These are phyloP conservation scores for Fusarium globosum DNA, from an alignment of 2,329 filamentous ascomycete species.

Conservation along the genomic window DNA sequence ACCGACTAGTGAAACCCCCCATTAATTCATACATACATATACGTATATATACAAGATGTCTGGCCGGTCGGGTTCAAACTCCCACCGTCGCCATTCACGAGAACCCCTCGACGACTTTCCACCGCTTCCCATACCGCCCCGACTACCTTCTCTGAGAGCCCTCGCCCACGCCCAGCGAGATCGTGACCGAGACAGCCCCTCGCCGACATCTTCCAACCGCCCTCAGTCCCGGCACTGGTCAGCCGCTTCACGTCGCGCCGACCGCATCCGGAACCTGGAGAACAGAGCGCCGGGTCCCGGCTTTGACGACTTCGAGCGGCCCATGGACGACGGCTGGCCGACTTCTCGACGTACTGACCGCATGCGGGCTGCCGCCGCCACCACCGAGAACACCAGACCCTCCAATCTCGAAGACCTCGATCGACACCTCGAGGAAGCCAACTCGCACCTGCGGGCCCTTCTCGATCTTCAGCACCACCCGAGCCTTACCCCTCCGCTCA, in stretches of 20 bases:
- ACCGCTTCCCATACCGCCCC: conserved; percentile 46
- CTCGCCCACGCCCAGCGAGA: conserved; percentile 45
- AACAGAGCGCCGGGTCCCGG: conserved; percentile 39
- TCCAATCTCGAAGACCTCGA: conserved; percentile 53
- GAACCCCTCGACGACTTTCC: conserved; percentile 48
- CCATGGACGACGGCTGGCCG: conserved; percentile 45
- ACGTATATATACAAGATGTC: conserved; percentile 45
- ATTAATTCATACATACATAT: conserved; percentile 20
- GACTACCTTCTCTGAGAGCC: conserved; percentile 49
- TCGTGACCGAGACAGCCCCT: conserved; percentile 44
- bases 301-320: conserved; percentile 45
- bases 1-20: conserved; percentile 22
- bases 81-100: conserved; percentile 47
- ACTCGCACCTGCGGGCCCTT: conserved; percentile 57
- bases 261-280: conserved; percentile 51
- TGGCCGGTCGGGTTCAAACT: conserved; percentile 47
- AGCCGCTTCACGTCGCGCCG: conserved; percentile 48
- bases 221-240: conserved; percentile 44
- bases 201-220: conserved; percentile 35
- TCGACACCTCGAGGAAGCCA: conserved; percentile 55
- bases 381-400: conserved; percentile 37
- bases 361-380: conserved; percentile 34
- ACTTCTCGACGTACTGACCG: conserved; percentile 42
- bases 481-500: conserved; percentile 43
- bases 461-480: conserved; percentile 54